phyloP scores from a whole-genome alignment of 768 basidiomycete genomes.

The Rhodotorula paludigena region DNA sequence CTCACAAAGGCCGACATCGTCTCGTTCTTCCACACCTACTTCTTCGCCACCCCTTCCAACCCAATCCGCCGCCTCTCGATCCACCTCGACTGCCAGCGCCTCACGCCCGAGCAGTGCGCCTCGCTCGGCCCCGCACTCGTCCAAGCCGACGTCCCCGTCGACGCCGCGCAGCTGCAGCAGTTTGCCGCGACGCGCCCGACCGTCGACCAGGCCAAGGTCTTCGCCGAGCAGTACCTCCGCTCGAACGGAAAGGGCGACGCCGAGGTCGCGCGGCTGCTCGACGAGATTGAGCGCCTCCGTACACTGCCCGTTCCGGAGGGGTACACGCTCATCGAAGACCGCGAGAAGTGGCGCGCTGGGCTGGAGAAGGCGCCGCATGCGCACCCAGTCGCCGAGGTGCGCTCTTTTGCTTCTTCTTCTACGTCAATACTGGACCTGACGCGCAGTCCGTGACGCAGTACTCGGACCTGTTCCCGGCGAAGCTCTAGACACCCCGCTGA shows the following conservation, averaged over 20 bases:
- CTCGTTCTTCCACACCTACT: constrained; percentile 61
- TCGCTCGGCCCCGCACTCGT: constrained; percentile 56
- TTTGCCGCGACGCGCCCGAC: constrained; percentile 57
- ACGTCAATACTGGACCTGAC: not conserved
- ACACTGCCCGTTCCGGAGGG: constrained; percentile 51
- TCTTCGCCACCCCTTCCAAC: constrained; percentile 63
- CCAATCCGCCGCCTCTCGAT: constrained; percentile 73
- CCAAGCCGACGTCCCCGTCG: constrained; percentile 53
- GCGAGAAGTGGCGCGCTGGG: constrained; percentile 14
- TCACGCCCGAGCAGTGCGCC: constrained; percentile 61
- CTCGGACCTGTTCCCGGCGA: constrained; percentile 27
- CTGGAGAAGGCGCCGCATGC: constrained; percentile 24
- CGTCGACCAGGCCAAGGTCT: constrained; percentile 58
- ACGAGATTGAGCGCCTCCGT: constrained; percentile 58
- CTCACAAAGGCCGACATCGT: constrained; percentile 73
- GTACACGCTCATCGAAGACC: constrained; percentile 17
- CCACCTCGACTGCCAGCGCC: constrained; percentile 58
- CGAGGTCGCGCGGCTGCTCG: constrained; percentile 54
- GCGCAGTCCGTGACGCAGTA: not conserved
- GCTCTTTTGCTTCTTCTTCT: not conserved
- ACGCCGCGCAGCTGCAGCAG: constrained; percentile 56
- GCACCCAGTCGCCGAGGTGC: constrained; percentile 25
- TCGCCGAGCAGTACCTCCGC: constrained; percentile 56
- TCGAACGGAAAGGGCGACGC: constrained; percentile 47
- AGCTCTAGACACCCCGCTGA: constrained; percentile 1